Evolutionary conservation across 192 early-diverging fungal genomes (phyloP), one percentile per base, ranked within the genome.

Genomic region (Coemansia furcata): DNA sequence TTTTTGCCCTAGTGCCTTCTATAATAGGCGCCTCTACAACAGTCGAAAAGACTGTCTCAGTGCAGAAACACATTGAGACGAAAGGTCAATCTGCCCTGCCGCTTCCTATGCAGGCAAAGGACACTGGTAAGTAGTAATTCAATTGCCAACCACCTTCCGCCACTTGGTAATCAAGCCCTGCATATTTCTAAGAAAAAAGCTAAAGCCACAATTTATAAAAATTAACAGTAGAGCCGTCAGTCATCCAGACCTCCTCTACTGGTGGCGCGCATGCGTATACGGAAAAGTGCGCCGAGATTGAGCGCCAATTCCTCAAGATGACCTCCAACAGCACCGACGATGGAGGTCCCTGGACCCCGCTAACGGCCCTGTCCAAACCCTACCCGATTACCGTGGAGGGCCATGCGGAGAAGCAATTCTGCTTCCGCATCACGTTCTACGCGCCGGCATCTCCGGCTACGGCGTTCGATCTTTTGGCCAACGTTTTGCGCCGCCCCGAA

Each of bases 391-490:
- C 66, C 2, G 72, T 83, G 15, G 50, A 77, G 60, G 75, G 80
- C 63, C 74, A 83, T 35, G 44, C 11, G 37, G 46, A 42, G 11
- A 74, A 74, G 68, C 76, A 75, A 37, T 83, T 83, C 55, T 74
- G 74, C 30, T 83, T 83, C 63, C 71, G 76, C 40, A 52, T 83
- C 14, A 59, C 62, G 2, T 77, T 77, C 14, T 77, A 69, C 46
- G 72, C 76, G 9, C 76, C 80, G 17, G 74, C 74, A 2, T 12
- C 49, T 36, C 69, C 80, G 0, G 72, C 40, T 11, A 73, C 75
- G 2, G 76, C 73, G 42, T 81, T 85, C 44, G 83, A 85, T 46
- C 61, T 85, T 52, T 65, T 81, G 26, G 68, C 84, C 19, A 67
- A 76, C 64, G 49, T 79, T 15, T 43, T 70, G 32, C 76, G 74